phyloP scores from a whole-genome alignment of 1,284 basidiomycete genomes.

The Kalmanozyma brasiliensis region DNA sequence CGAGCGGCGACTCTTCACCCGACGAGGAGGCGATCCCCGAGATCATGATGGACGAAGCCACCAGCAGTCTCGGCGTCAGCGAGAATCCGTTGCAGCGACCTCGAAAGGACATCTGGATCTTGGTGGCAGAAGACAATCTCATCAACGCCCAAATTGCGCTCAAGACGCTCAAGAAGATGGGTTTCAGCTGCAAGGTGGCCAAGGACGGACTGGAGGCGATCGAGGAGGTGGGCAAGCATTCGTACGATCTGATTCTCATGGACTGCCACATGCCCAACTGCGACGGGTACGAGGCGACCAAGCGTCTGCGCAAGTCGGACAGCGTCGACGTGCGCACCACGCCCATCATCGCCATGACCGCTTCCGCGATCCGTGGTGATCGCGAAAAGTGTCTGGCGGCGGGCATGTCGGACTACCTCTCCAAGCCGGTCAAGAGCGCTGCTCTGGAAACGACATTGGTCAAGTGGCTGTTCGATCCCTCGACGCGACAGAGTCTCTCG shows the following conservation, averaged over 20 bases:
- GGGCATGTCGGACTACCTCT: slow-evolving; percentile 64
- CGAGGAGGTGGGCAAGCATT: slow-evolving; percentile 50
- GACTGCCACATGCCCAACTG: slow-evolving; percentile 63
- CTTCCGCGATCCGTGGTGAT: slow-evolving; percentile 62
- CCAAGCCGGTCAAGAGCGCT: slow-evolving; percentile 62
- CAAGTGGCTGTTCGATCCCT: slow-evolving; percentile 60
- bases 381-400: slow-evolving; percentile 61
- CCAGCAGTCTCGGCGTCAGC: slow-evolving; percentile 50
- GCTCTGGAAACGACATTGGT: slow-evolving; percentile 58
- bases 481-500: slow-evolving; percentile 54
- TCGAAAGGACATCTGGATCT: slow-evolving; percentile 63
- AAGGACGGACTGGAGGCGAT: slow-evolving; percentile 61
- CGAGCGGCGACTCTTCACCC: slow-evolving; percentile 34
- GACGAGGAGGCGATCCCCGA: slow-evolving; percentile 29
- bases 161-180: slow-evolving; percentile 63
- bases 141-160: slow-evolving; percentile 64
- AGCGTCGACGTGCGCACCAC: slow-evolving; percentile 56
- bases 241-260: slow-evolving; percentile 60
- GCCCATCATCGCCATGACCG: slow-evolving; percentile 64
- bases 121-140: slow-evolving; percentile 64
- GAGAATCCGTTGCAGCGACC: slow-evolving; percentile 51
- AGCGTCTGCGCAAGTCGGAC: slow-evolving; percentile 49
- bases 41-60: slow-evolving; percentile 45
- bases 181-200: slow-evolving; percentile 63
- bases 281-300: slow-evolving; percentile 63